Evolutionary conservation across 2,329 filamentous ascomycete genomes (phyloP).

Genomic region (Aspergillus sp.): DNA sequence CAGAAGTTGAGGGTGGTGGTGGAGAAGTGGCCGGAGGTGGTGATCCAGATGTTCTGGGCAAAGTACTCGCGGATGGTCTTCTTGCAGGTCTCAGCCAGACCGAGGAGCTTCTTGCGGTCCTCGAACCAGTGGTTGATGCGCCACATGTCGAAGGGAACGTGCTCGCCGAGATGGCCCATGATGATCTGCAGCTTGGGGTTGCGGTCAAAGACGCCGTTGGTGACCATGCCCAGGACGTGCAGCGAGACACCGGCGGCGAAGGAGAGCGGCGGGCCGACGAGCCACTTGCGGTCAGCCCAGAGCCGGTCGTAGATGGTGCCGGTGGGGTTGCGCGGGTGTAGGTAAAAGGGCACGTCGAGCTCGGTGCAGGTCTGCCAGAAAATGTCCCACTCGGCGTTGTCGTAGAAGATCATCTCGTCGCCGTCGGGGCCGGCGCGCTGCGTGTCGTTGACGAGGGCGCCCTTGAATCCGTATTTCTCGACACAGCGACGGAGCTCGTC

Average conservation of each 20-base stretch:
- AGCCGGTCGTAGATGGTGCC: conserved; percentile 57
- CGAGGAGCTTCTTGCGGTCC: conserved; percentile 36
- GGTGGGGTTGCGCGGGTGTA: conserved; percentile 60
- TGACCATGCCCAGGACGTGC: conserved; percentile 54
- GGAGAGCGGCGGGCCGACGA: conserved; percentile 58
- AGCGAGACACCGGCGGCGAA: conserved; percentile 60
- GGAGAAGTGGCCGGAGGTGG: conserved; percentile 41
- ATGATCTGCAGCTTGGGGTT: conserved; percentile 48
- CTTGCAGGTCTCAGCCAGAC: conserved; percentile 38
- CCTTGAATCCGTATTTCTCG: conserved; percentile 59
- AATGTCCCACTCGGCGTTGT: conserved; percentile 54
- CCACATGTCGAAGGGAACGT: conserved; percentile 52
- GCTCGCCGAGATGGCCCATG: conserved; percentile 49
- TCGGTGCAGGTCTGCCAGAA: conserved; percentile 60
- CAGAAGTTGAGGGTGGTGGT: conserved; percentile 40
- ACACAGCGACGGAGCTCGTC: conserved; percentile 48
- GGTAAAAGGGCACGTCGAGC: conserved; percentile 63
- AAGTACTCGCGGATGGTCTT: conserved; percentile 46
- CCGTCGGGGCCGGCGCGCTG: conserved; percentile 59
- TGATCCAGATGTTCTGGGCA: conserved; percentile 42
- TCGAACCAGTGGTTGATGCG: conserved; percentile 45
- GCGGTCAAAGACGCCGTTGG: conserved; percentile 50
- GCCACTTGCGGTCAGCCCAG: conserved; percentile 58
- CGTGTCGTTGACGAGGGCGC: conserved; percentile 61
- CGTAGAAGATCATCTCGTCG: conserved; percentile 64